Base-by-base conservation (phyloP, 176 grass and related monocot species). In the Secale cereale region DNA sequence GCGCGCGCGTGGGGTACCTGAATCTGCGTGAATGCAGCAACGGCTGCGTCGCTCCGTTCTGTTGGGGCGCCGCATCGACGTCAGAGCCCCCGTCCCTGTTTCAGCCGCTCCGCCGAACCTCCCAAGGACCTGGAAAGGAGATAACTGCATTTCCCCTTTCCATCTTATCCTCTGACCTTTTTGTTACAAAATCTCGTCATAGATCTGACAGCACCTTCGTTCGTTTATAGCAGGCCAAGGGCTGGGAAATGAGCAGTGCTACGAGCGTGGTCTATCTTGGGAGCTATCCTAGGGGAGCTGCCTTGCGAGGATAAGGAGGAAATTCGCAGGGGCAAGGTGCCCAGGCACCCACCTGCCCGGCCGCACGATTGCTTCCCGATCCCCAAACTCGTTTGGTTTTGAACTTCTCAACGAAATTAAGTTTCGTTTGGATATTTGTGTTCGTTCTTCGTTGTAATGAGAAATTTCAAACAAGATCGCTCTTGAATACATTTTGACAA, bases 41-140 rank as follows among this genome's bases (percentile, higher is more conserved):
- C 43, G 52, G 52, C 52, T 22, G 20, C 25, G 71, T 74, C 40
- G 3, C 39, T 13, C 66, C 29, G 62, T 70, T 41, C 69, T 29
- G 71, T 74, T 74, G 71, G 43, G 71, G n/a, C 39, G 69, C 37
- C 69, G 69, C 69, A 15, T 9, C 71, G 41, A 74, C 41, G 70
- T 74, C 70, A 43, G 11, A 14, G 14, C 39, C 39, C 41, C 70
- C 4, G 39, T 74, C 39, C 41, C 70, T 9, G 39, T 74, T 50
- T 30, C 52, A 22, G 20, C 52, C 7, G 17, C 52, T 22, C 52
- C 20, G 52, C 52, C 52, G 2, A 57, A 57, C 52, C 52, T 22
- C 52, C 52, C 52, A 57, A 22, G 19, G 19, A 57, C 19, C 52
- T 1, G 52, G 52, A 56, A 22, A 22, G 52, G 52, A 8, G 52